Base-by-base conservation (phyloP, 768 basidiomycete genomes). In the Butyriboletus loyo region DNA sequence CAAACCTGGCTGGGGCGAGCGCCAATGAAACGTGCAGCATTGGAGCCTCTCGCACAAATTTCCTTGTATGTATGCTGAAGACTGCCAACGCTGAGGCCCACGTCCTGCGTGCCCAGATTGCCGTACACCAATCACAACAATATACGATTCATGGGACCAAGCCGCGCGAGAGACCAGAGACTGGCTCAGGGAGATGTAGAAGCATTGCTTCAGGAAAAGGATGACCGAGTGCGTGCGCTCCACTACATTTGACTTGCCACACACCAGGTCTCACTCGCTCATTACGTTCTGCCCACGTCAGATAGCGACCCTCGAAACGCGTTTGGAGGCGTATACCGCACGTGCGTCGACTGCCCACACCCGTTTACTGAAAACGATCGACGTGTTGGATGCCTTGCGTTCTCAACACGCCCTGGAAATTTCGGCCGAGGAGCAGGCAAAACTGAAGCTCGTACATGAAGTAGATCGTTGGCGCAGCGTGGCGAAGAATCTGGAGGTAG, bases 351-450 rank as follows among this genome's bases (percentile, higher is more conserved):
- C 75, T 17, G 57, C 77, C 2, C 78, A 79, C 15, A 68, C 69
- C 17, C 79, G 81, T 22, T 69, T 84, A 22, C 54, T 76, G 39
- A 66, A 73, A n/a, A 75, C 79, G 0, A 68, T 82, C 10, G 80
- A 83, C 55, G 67, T 73, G 3, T 63, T 84, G 32, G 82, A 84
- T 56, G 65, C 73, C 4, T 54, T 75, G 24, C 74, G 75, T 35
- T 56, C 60, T 17, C 54, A 64, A 21, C 77, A 83, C 50, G 65
- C 66, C 0, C 54, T 65, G 5, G 81, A 84, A 41, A 59, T 81
- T 9, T 62, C 66, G 6, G 55, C 62, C 1, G 67, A 72, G 46
- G 60, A 64, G 19, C 61, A 62, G 17, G 68, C 67, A 17, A 72
- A 71, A 46, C 57, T 68, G 31, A 66, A 52, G 19, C 65, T 82